Conservation (phyloP, 257 asterid species). For the Nicotiana undulata region DNA sequence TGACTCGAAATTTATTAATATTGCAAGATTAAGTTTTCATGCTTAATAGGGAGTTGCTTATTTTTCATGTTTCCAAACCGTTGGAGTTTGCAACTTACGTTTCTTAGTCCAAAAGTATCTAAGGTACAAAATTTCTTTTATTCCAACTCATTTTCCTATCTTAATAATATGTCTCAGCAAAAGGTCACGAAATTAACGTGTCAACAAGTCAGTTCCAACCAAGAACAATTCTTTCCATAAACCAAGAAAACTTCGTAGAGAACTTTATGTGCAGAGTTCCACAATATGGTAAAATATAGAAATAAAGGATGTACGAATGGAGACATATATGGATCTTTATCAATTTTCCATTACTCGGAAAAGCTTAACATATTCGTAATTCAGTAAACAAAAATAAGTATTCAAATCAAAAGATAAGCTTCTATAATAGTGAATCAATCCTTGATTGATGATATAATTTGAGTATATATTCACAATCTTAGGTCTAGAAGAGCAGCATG, state of each 20-base stretch:
- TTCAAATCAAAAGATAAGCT: conserved; percentile 10
- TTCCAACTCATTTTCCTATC: too few relatives aligned
- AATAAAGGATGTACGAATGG: conserved; percentile 1
- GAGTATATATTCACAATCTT: conserved; percentile 37
- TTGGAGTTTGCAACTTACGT: too few relatives aligned
- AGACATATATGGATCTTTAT: not conserved
- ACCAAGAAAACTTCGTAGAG: not conserved
- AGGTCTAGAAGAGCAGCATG: conserved; percentile 36
- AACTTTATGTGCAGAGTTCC: not conserved
- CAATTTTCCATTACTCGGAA: not conserved
- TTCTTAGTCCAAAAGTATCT: too few relatives aligned
- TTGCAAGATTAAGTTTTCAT: too few relatives aligned
- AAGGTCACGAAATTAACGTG: too few relatives aligned
- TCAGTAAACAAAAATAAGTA: conserved; percentile 6
- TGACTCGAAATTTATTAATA: too few relatives aligned
- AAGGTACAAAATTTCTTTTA: too few relatives aligned
- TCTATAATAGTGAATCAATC: conserved; percentile 5
- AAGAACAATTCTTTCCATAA: not conserved
- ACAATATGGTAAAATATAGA: not conserved
- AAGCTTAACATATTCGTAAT: not conserved
- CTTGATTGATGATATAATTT: not conserved
- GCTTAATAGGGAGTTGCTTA: too few relatives aligned
- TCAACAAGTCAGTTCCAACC: not conserved
- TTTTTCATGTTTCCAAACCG: too few relatives aligned
- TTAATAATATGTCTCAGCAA: too few relatives aligned